Conservation (phyloP, 805 yeast genomes). For the Yamadazyma tumulicola region DNA sequence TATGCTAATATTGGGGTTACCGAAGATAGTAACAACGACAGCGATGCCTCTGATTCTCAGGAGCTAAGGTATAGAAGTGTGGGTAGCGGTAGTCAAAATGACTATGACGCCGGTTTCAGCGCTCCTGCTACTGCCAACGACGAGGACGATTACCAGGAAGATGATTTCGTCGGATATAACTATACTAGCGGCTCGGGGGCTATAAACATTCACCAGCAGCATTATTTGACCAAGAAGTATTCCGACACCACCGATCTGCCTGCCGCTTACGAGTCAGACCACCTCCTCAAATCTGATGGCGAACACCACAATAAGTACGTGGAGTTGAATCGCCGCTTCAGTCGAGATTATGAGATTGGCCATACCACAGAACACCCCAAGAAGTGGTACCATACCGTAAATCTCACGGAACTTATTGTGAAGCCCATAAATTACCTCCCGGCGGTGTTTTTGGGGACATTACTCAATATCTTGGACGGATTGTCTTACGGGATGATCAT, state of each 20-base stretch:
- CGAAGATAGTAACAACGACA: conserved; percentile 15
- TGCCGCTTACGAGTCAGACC: conserved; percentile 1
- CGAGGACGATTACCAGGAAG: conserved; percentile 1
- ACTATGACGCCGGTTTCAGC: no score
- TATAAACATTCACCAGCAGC: background rate
- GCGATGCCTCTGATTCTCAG: background rate
- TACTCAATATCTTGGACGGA: conserved; percentile 87
- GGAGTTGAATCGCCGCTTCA: conserved; percentile 1
- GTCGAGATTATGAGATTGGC: conserved; percentile 7
- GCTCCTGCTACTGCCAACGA: background rate
- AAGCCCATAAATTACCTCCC: conserved; percentile 58
- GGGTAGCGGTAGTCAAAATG: no score
- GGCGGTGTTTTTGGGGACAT: conserved; percentile 78
- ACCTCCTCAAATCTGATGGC: background rate
- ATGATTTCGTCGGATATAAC: conserved; percentile 1
- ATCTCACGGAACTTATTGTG: conserved; percentile 12
- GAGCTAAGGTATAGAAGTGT: background rate
- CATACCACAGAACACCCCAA: background rate
- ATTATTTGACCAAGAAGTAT: no score
- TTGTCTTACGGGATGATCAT: conserved; percentile 96
- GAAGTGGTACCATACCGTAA: conserved; percentile 1
- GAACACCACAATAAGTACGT: background rate
- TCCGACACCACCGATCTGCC: background rate
- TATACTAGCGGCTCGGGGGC: background rate
- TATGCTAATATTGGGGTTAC: conserved; percentile 56